These are phyloP conservation scores for Talaromyces liani DNA, from an alignment of 495 filamentous ascomycete genomes.

Conservation along the genomic window DNA sequence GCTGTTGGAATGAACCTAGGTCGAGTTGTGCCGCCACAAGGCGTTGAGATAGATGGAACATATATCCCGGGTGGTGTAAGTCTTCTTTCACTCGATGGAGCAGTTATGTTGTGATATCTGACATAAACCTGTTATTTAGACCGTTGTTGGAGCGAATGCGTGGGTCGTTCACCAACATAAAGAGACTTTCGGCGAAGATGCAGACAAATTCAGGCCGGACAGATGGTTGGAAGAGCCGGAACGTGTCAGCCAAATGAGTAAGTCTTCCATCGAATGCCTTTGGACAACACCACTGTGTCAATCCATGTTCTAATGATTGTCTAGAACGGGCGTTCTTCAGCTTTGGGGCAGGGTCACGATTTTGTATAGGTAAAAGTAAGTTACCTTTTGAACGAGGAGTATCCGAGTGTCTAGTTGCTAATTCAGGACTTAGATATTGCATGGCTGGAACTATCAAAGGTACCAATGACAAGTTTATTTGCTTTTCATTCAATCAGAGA, in stretches of 20 bases:
- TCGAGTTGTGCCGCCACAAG: conserved; percentile 20
- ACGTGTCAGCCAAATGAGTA: not conserved
- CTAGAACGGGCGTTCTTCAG: not conserved
- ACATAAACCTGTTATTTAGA: no score
- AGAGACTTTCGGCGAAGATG: conserved; percentile 40
- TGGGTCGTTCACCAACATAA: conserved; percentile 20
- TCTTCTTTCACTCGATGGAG: no score
- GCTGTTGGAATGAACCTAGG: conserved; percentile 15
- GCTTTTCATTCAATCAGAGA: not conserved
- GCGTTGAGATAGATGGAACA: conserved; percentile 17
- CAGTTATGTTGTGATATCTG: no score
- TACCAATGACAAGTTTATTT: not conserved
- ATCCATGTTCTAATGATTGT: not conserved
- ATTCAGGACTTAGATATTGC: not conserved
- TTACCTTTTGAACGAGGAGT: not conserved
- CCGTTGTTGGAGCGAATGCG: conserved; percentile 18
- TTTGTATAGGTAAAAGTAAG: not conserved
- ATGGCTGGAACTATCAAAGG: not conserved
- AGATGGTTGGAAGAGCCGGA: conserved; percentile 35
- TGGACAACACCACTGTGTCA: not conserved
- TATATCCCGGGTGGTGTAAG: conserved; percentile 16
- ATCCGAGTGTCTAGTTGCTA: not conserved
- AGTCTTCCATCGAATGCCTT: not conserved
- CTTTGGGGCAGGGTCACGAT: not conserved
- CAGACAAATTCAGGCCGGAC: conserved; percentile 41